These are phyloP conservation scores for Stephania yunnanensis DNA, from an alignment of 164 flowering plant genomes.

Conservation along the genomic window DNA sequence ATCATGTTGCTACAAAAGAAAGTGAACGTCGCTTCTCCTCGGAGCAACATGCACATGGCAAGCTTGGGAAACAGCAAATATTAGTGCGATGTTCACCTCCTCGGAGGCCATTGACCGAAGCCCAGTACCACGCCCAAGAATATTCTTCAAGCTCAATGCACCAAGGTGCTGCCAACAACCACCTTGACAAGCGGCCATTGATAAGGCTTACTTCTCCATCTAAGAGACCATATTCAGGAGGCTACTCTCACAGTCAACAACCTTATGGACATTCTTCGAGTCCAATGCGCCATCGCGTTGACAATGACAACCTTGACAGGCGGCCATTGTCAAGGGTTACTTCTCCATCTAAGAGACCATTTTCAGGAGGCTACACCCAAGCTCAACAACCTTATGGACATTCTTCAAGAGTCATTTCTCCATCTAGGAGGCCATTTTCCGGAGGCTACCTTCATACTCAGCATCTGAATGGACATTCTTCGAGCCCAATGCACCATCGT, in stretches of 20 bases:
- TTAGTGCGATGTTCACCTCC: constrained; percentile 16
- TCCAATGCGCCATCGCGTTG: not conserved
- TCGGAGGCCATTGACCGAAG: not conserved
- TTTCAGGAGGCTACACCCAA: no score
- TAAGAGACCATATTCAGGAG: no score
- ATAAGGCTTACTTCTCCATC: no score
- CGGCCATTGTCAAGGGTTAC: no score
- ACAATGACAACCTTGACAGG: not conserved
- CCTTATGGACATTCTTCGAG: not conserved
- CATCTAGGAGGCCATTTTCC: no score
- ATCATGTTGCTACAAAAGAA: not conserved
- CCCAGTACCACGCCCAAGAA: not conserved
- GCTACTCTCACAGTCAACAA: not conserved
- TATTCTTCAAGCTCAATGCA: not conserved
- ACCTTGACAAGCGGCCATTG: not conserved
- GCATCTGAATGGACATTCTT: not conserved
- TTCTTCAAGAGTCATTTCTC: no score
- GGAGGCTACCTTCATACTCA: no score
- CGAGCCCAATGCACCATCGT: not conserved
- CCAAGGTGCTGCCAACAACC: not conserved
- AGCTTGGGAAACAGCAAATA: constrained; percentile 20
- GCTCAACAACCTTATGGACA: no score
- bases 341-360: no score
- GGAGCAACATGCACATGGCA: constrained; percentile 8
- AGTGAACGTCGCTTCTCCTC: not conserved